A percentile compares a stretch with the other conserved stretches of the same genome.
These are phyloP conservation scores for Coniochaeta sp. DNA, from an alignment of 2,329 filamentous ascomycete genomes.

Conservation along the genomic window DNA sequence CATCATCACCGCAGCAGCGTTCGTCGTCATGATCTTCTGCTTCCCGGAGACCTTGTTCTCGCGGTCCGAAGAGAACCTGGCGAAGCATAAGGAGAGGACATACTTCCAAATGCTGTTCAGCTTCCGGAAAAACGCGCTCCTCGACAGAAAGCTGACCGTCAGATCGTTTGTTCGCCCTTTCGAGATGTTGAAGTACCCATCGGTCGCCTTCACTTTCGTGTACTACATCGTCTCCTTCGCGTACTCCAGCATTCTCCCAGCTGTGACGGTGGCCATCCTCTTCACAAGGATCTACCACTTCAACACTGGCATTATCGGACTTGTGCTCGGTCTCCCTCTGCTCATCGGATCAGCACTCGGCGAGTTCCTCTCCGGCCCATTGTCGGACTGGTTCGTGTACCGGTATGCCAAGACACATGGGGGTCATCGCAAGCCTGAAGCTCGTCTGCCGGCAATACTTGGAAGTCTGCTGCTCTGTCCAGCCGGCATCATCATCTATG, in stretches of 20 bases:
- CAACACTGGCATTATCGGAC: slow-evolving; percentile 7
- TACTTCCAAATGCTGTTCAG: slow-evolving; percentile 9
- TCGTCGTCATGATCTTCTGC: slow-evolving; percentile 5
- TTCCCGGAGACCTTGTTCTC: slow-evolving; percentile 8
- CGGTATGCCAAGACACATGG: slow-evolving; percentile 5
- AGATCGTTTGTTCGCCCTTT: slow-evolving; percentile 3
- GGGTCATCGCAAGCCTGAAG: slow-evolving; percentile 7
- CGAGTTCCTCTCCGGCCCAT: slow-evolving; percentile 6
- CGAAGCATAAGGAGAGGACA: slow-evolving; percentile 5
- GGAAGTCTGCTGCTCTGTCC: slow-evolving; percentile 10
- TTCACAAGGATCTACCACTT: slow-evolving; percentile 10
- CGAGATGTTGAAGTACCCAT: slow-evolving; percentile 8
- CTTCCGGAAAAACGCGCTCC: slow-evolving; percentile 6
- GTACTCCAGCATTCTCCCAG: slow-evolving; percentile 6
- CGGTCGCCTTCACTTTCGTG: slow-evolving; percentile 4
- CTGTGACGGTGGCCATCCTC: slow-evolving; percentile 8
- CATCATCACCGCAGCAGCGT: slow-evolving; percentile 4
- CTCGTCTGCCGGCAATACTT: slow-evolving; percentile 6
- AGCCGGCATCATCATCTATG: slow-evolving; percentile 14
- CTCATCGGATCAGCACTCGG: slow-evolving; percentile 7
- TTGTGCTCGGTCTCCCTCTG: slow-evolving; percentile 8
- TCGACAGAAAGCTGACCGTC: slow-evolving; percentile 5
- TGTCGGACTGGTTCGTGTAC: slow-evolving; percentile 7
- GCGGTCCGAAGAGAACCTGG: slow-evolving; percentile 5
- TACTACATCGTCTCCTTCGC: slow-evolving; percentile 9